Conservation (phyloP, 2,329 filamentous ascomycete species). For the Dactylonectria estremocensis region DNA sequence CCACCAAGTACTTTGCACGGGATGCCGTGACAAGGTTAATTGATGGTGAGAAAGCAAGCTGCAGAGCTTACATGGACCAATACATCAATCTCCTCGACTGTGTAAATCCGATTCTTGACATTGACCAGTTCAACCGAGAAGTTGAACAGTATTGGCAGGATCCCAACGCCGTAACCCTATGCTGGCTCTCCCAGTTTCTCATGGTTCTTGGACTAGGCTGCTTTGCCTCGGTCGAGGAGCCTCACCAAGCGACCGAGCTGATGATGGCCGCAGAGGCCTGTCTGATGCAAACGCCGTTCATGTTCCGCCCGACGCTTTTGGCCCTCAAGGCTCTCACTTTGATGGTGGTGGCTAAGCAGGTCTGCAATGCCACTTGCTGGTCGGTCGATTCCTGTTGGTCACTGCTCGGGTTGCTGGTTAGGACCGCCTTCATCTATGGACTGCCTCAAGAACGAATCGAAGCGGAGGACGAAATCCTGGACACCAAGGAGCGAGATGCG, state of each 20-base stretch:
- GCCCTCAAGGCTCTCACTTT: constrained; percentile 51
- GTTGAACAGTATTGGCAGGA: constrained; percentile 53
- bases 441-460: constrained; percentile 51
- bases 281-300: constrained; percentile 56
- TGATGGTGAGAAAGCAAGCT: constrained; percentile 46
- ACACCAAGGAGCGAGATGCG: constrained; percentile 47
- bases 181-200: constrained; percentile 54
- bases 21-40: constrained; percentile 52
- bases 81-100: constrained; percentile 53
- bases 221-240: constrained; percentile 51
- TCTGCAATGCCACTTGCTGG: constrained; percentile 57
- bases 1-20: constrained; percentile 52
- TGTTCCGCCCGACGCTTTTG: constrained; percentile 55
- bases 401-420: constrained; percentile 53
- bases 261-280: constrained; percentile 57
- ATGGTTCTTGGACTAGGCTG: constrained; percentile 55
- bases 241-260: constrained; percentile 52
- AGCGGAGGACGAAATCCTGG: constrained; percentile 43
- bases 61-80: constrained; percentile 47
- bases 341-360: constrained; percentile 55
- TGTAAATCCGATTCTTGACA: constrained; percentile 54
- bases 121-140: constrained; percentile 48
- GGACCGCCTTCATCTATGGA: constrained; percentile 53
- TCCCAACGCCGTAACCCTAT: constrained; percentile 48
- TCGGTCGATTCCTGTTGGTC: constrained; percentile 56